Percentiles rank a stretch among this genome's conserved stretches.
phyloP scores from a whole-genome alignment of 2,329 filamentous ascomycete species.

The Aureobasidium sp. region DNA sequence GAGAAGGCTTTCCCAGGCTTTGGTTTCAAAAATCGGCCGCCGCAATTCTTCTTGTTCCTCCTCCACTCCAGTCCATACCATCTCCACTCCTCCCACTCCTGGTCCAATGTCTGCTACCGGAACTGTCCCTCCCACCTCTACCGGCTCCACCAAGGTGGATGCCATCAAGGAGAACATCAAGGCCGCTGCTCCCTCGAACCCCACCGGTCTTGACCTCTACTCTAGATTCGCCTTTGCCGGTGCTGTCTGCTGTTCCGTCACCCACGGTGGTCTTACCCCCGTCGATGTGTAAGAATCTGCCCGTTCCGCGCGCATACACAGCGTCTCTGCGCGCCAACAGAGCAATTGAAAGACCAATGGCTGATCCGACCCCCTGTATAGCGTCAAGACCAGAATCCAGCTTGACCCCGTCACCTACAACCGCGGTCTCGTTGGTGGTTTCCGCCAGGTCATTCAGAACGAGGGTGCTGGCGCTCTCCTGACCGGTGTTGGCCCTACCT shows the following conservation, averaged over 20 bases:
- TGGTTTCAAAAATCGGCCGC: slow-evolving; percentile 6
- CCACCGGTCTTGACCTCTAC: slow-evolving; percentile 69
- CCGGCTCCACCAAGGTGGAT: slow-evolving; percentile 48
- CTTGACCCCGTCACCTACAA: slow-evolving; percentile 87
- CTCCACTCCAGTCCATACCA: slow-evolving; percentile 11
- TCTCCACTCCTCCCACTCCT: slow-evolving; percentile 15
- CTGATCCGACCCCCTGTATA: slow-evolving; percentile 35
- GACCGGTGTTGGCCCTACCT: slow-evolving; percentile 79
- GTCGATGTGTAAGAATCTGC: slow-evolving; percentile 94
- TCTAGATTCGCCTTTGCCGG: slow-evolving; percentile 94
- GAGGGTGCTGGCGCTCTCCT: slow-evolving; percentile 82
- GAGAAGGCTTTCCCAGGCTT: slow-evolving; percentile 2
- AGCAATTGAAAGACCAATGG: slow-evolving; percentile 12
- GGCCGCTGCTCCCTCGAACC: slow-evolving; percentile 46
- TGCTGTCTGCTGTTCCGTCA: slow-evolving; percentile 96
- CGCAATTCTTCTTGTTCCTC: not conserved
- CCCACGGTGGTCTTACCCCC: slow-evolving; percentile 92
- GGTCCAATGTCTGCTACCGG: slow-evolving; percentile 27
- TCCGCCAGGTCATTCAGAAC: slow-evolving; percentile 74
- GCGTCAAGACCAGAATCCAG: slow-evolving; percentile 94
- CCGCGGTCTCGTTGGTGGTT: slow-evolving; percentile 76
- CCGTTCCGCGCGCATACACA: not conserved
- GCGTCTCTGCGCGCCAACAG: not conserved
- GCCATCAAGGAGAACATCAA: slow-evolving; percentile 42
- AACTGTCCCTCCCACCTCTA: slow-evolving; percentile 40